Evolutionary conservation across 1,284 basidiomycete species (phyloP), one percentile per base, ranked within the genome.

Genomic region (Bondarzewia mesenterica): DNA sequence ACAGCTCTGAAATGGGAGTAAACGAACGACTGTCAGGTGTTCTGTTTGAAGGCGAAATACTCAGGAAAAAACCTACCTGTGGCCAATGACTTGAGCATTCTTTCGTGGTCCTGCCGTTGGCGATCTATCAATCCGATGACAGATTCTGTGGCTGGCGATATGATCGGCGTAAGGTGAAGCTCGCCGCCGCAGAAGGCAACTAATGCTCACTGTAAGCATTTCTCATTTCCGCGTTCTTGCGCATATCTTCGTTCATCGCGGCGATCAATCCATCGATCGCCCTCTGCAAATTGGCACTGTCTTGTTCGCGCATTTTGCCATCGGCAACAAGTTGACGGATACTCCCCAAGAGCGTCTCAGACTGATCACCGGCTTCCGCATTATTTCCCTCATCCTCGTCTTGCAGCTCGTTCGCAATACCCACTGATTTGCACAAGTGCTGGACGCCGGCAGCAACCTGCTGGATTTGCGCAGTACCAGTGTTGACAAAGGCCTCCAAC

Each of bases 401-500:
- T 10, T 22, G 18, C 38, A 40, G 6, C 8, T 18, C 38, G 12
- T 40, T 40, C 18, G 38, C 14, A 16, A 61, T 55, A 1, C 73
- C 74, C 5, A 85, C 63, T 10, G 77, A 72, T 48, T 70, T 65
- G 53, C 77, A 78, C 18, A 91, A 68, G 21, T 75, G 71, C 38
- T 85, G 77, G 1, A 91, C 68, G 40, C 76, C 75, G 18, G 68
- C 67, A 7, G 78, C 75, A 29, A 90, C 72, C 23, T 66, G 66
- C 57, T 84, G 77, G 23, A 89, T 80, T 52, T 90, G 84, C 15
- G 73, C 73, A 0, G 82, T 81, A 7, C 83, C 82, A 47, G 82
- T 81, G 41, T 78, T 78, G 36, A 90, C 85, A 60, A 91, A 90
- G 3, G 80, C 70, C 56, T 90, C 88, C 25, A 93, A 73, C 89